These are phyloP conservation scores for Misopates orontium DNA, from an alignment of 257 asterid genomes.

Conservation along the genomic window DNA sequence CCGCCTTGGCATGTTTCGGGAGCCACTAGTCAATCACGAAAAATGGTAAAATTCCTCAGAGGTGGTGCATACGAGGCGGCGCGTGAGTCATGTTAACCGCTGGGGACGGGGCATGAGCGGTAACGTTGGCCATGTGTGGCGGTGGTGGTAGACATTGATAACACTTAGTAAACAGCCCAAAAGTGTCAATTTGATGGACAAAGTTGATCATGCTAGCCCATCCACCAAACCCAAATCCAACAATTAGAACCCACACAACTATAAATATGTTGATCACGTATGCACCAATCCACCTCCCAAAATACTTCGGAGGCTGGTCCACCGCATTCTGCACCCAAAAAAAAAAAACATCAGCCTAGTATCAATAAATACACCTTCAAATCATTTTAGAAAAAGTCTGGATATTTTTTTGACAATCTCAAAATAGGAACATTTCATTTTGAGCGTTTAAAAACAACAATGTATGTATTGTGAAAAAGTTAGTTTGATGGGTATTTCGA, in stretches of 20 bases:
- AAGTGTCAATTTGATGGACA: conserved; percentile 84
- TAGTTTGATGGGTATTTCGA: too few relatives aligned
- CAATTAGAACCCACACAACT: conserved; percentile 80
- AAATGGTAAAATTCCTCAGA: background rate
- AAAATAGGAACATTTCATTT: too few relatives aligned
- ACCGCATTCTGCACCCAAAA: conserved; percentile 71
- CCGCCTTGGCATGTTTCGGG: background rate
- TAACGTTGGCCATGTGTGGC: conserved; percentile 40
- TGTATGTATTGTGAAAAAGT: too few relatives aligned
- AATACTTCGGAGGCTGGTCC: conserved; percentile 78
- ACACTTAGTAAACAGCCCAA: conserved; percentile 93
- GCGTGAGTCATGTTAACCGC: conserved; percentile 15
- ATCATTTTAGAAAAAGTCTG: too few relatives aligned
- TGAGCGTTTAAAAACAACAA: too few relatives aligned
- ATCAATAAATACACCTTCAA: too few relatives aligned
- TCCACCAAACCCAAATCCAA: conserved; percentile 96
- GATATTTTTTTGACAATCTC: too few relatives aligned
- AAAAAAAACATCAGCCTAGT: too few relatives aligned
- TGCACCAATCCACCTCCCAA: conserved; percentile 85
- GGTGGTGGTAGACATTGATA: conserved; percentile 74
- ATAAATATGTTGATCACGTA: conserved; percentile 72
- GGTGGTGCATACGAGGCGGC: conserved; percentile 28
- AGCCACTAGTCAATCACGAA: conserved; percentile 11
- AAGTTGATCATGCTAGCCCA: conserved; percentile 90
- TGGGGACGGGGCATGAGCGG: conserved; percentile 39